These are phyloP conservation scores for Omphalea diandra DNA, from an alignment of 441 rosid genomes.

Conservation along the genomic window DNA sequence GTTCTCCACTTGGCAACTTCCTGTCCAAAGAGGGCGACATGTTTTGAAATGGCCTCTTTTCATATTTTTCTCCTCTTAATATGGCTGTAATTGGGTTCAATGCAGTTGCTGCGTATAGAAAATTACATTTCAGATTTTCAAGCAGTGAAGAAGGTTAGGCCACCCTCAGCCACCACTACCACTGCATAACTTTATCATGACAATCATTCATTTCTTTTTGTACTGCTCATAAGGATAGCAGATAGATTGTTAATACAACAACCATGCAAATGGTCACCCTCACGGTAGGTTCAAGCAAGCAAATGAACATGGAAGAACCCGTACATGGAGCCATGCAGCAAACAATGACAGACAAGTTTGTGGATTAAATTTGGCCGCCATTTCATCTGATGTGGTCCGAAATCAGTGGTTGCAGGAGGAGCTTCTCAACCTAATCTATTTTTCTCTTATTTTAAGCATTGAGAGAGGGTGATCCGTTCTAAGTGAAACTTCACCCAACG, in stretches of 20 bases:
- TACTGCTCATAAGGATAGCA: not conserved
- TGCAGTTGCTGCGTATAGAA: too few relatives aligned
- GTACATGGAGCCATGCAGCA: not conserved
- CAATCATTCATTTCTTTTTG: not conserved
- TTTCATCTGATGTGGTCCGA: not conserved
- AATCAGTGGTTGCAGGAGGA: not conserved
- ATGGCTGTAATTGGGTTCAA: not conserved
- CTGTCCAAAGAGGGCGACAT: not conserved
- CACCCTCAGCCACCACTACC: not conserved
- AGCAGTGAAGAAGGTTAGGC: not conserved
- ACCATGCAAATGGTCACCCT: conserved; percentile 10
- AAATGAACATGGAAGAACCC: conserved; percentile 16
- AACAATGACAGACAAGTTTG: not conserved
- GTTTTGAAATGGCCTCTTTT: not conserved
- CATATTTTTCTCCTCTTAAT: not conserved
- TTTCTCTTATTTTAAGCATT: too few relatives aligned
- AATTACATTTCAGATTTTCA: too few relatives aligned
- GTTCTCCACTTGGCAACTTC: conserved; percentile 7
- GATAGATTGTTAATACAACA: not conserved
- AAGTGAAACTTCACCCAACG: too few relatives aligned
- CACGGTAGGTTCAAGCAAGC: conserved; percentile 5
- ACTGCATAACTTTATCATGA: not conserved
- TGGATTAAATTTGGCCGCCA: conserved; percentile 8
- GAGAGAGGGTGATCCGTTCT: too few relatives aligned
- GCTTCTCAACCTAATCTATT: too few relatives aligned